A percentile compares a stretch with the other conserved stretches of the same genome.
Evolutionary conservation across 2,329 filamentous ascomycete genomes (phyloP).

Genomic region (Monosporascus ibericus): DNA sequence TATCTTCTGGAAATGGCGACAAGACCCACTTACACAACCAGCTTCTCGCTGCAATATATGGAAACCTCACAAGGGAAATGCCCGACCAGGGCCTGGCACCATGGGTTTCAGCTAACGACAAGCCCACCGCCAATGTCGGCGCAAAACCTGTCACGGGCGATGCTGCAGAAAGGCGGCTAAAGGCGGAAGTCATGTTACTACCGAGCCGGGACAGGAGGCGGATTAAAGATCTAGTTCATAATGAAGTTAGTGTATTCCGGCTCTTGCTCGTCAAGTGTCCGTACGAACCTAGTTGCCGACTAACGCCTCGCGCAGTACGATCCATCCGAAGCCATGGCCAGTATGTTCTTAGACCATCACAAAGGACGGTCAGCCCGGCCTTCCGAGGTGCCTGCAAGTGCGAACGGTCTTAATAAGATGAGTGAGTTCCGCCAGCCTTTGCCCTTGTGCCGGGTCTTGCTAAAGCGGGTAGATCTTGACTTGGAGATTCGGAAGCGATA

Average conservation of each 20-base stretch:
- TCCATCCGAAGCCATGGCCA: slow-evolving; percentile 46
- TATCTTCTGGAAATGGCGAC: slow-evolving; percentile 51
- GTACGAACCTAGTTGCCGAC: background rate
- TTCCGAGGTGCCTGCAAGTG: slow-evolving; percentile 61
- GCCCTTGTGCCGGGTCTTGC: slow-evolving; percentile 5
- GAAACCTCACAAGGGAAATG: slow-evolving; percentile 64
- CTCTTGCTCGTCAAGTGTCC: background rate
- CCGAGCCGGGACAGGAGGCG: slow-evolving; percentile 60
- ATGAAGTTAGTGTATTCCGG: slow-evolving; percentile 44
- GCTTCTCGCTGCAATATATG: slow-evolving; percentile 60
- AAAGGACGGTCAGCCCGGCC: slow-evolving; percentile 37
- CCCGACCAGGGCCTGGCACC: slow-evolving; percentile 61
- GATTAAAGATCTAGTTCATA: slow-evolving; percentile 58
- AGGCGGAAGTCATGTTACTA: slow-evolving; percentile 65
- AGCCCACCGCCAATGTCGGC: slow-evolving; percentile 49
- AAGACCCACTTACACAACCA: slow-evolving; percentile 62
- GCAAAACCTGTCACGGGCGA: slow-evolving; percentile 60
- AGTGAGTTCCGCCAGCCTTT: slow-evolving; percentile 46
- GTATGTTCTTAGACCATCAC: slow-evolving; percentile 45
- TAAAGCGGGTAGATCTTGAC: slow-evolving; percentile 47
- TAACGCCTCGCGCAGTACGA: slow-evolving; percentile 39
- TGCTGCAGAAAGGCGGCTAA: slow-evolving; percentile 58
- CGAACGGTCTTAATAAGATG: slow-evolving; percentile 71
- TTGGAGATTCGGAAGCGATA: slow-evolving; percentile 62
- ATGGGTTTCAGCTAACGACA: slow-evolving; percentile 68